Conservation (phyloP, 2,329 filamentous ascomycete species). For the Colletotrichum sp. region DNA sequence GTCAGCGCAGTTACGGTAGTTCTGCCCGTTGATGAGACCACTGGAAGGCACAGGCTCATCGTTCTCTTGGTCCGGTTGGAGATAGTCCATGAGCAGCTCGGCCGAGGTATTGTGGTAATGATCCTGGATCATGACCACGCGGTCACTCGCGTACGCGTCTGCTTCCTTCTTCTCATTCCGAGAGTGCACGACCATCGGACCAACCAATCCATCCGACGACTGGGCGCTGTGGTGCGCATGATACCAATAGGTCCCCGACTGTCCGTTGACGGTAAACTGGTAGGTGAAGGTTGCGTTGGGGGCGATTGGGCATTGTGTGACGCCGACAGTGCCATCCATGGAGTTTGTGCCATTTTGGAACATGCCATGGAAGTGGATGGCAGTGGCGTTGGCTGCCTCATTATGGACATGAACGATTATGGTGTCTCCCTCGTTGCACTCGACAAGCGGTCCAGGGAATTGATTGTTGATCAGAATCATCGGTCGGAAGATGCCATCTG, state of each 20-base stretch:
- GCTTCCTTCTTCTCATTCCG: slow-evolving; percentile 38
- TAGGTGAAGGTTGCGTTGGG: slow-evolving; percentile 70
- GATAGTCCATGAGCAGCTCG: slow-evolving; percentile 57
- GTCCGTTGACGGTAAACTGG: slow-evolving; percentile 64
- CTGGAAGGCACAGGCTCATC: slow-evolving; percentile 72
- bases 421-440: slow-evolving; percentile 75
- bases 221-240: slow-evolving; percentile 71
- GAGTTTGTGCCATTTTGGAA: slow-evolving; percentile 77
- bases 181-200: slow-evolving; percentile 70
- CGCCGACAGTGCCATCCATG: slow-evolving; percentile 74
- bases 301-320: slow-evolving; percentile 71
- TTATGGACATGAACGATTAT: slow-evolving; percentile 74
- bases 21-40: slow-evolving; percentile 65
- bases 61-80: slow-evolving; percentile 57
- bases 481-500: slow-evolving; percentile 61
- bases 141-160: slow-evolving; percentile 46
- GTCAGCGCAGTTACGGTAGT: slow-evolving; percentile 36
- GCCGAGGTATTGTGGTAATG: slow-evolving; percentile 70
- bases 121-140: slow-evolving; percentile 72
- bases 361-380: slow-evolving; percentile 79
- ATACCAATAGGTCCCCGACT: slow-evolving; percentile 61
- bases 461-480: slow-evolving; percentile 77
- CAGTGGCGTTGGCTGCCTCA: slow-evolving; percentile 67
- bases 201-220: slow-evolving; percentile 72
- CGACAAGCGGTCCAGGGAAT: slow-evolving; percentile 76